Evolutionary conservation across 2,329 filamentous ascomycete species (phyloP), one percentile per base, ranked within the genome.

Genomic region (Talaromyces verruculosus): DNA sequence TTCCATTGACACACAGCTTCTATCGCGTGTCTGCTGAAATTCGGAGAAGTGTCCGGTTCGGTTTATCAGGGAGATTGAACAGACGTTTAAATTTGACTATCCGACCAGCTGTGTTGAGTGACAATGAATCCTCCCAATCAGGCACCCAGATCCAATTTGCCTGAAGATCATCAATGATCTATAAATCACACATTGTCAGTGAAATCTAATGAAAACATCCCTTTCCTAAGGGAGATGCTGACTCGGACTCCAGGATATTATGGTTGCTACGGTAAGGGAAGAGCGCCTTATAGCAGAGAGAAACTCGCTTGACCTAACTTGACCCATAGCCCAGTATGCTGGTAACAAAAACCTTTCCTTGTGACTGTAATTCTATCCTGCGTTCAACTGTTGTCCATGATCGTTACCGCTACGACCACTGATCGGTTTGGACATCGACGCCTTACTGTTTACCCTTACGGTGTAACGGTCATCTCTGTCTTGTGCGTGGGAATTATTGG

Each of bases 71-170:
- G 43, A 45, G 43, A 45, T 45, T 64, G 60, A 79, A 64, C 4
- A 65, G 58, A 6, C 74, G 73, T 2, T 65, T 70, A 69, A 79
- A 79, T 5, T 65, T 66, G 30, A 77, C 77, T 30, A 79, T 68
- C 30, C 72, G 68, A 17, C 75, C 77, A 19, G 73, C 77, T 17
- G 77, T 78, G 59, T 77, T 76, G 22, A 37, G 37, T 3, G 58
- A 35, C 6, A 74, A 73, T 17, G 70, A 71, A 63, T 79, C 77
- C 33, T 72, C 64, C 77, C 79, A 80, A 41, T 71, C 65, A 1
- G 75, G 72, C 0, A 70, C 49, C 79, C 78, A 81, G 43, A 80
- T 68, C 78, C 78, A 81, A 63, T 76, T 80, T 19, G 73, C 72
- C 64, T 77, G 77, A 47, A 80, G 77, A 10, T 67, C 65, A 60